A percentile compares a stretch with the other conserved stretches of the same genome.
Evolutionary conservation across 192 early-diverging fungal species (phyloP).

Genomic region (Funneliformis geosporum): DNA sequence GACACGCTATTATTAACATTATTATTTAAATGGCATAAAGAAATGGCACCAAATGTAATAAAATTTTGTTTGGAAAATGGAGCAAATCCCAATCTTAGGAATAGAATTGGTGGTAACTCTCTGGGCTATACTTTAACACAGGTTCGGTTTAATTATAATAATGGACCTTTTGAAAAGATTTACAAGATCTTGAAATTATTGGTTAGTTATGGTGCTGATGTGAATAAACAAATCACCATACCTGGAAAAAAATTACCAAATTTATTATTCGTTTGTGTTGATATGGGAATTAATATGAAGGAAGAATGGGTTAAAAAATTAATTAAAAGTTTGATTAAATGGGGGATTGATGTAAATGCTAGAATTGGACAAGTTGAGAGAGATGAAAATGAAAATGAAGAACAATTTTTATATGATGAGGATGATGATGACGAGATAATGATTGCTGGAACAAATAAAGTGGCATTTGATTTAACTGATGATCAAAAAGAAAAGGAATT

Average conservation of each 20-base stretch:
- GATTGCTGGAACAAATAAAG: neutral
- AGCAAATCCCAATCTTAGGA: neutral
- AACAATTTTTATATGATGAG: neutral
- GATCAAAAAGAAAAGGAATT: neutral
- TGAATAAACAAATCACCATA: neutral
- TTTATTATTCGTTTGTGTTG: slow-evolving; percentile 4
- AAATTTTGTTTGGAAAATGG: slow-evolving; percentile 2
- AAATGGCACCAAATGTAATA: neutral
- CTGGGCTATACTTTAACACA: slow-evolving; percentile 16
- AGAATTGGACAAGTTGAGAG: neutral
- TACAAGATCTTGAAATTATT: slow-evolving; percentile 12
- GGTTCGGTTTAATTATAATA: neutral
- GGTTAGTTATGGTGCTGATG: slow-evolving; percentile 6
- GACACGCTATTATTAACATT: slow-evolving; percentile 12
- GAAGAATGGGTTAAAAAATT: neutral
- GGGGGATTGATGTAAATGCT: neutral
- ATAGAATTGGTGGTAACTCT: neutral
- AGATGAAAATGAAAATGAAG: neutral
- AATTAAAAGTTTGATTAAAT: neutral
- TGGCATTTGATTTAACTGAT: neutral
- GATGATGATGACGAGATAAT: neutral
- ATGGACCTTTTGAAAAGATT: slow-evolving; percentile 20
- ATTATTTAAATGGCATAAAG: slow-evolving; percentile 19
- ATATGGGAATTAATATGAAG: neutral
- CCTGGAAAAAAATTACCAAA: slow-evolving; percentile 6